Percentiles rank a stretch among this genome's conserved stretches.
Conservation (phyloP, 345 rosid genomes). For the Aethionema arabicum region DNA sequence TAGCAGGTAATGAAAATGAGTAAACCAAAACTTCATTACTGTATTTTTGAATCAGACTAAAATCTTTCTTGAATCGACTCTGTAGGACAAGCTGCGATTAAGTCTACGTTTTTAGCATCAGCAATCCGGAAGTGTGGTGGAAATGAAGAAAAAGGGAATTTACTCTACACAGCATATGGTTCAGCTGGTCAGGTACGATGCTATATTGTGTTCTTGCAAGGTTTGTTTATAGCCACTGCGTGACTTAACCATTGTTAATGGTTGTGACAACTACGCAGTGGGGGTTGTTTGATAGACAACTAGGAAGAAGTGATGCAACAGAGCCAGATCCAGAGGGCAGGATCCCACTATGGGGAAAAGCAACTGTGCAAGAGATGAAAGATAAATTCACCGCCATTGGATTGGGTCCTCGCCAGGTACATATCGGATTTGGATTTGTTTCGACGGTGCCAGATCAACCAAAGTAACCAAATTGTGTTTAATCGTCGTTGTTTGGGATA, state of each 20-base stretch:
- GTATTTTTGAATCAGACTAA: not conserved
- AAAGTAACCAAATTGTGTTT: not conserved
- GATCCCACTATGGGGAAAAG: slow-evolving; percentile 76
- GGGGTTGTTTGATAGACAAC: slow-evolving; percentile 83
- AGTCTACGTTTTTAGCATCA: slow-evolving; percentile 76
- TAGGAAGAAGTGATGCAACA: slow-evolving; percentile 71
- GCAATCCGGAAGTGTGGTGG: slow-evolving; percentile 95
- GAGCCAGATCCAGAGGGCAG: slow-evolving; percentile 86
- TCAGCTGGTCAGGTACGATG: slow-evolving; percentile 77
- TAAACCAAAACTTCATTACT: slow-evolving; percentile 6
- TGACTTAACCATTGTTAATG: not conserved
- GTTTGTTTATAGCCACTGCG: not conserved
- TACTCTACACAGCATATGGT: slow-evolving; percentile 78
- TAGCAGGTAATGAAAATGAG: slow-evolving; percentile 47
- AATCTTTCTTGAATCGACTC: slow-evolving; percentile 5
- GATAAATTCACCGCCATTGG: slow-evolving; percentile 78
- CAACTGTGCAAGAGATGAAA: slow-evolving; percentile 85
- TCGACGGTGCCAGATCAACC: not conserved
- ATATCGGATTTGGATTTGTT: not conserved
- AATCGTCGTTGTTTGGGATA: not conserved
- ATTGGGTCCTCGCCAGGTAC: slow-evolving; percentile 94
- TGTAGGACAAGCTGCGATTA: slow-evolving; percentile 72
- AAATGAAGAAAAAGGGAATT: slow-evolving; percentile 75
- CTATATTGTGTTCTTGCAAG: not conserved
- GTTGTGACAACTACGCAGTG: slow-evolving; percentile 47